Evolutionary conservation across 345 rosid species (phyloP), one percentile per base, ranked within the genome.

Genomic region (Lenwebbia sp.): DNA sequence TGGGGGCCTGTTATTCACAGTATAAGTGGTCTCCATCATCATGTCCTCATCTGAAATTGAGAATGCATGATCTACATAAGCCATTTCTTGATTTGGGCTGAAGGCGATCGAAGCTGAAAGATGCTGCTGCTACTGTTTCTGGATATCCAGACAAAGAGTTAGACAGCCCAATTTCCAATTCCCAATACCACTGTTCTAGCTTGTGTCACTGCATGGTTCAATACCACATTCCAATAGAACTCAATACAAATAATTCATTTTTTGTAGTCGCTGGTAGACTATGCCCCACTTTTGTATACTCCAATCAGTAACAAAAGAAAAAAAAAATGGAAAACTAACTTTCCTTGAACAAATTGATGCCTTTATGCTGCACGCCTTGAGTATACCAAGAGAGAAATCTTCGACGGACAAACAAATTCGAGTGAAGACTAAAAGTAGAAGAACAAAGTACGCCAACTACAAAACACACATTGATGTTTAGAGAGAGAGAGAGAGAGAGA

Each of bases 61-160:
- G 92, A 97, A 97, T 19, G 98, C 98, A 78, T 96, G 98, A 87
- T 97, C 99, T 19, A 96, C 99, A 89, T 97, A 97, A 83, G 99
- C 98, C 99, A 97, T 96, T 83, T 25, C 52, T 70, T 70, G 78
- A 33, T 70, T 70, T 70, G 47, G 78, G 40, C 4, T 0, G 1
- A 33, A 70, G 47, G 78, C 3, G 78, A 4, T 70, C 25, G 6
- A 19, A 19, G 25, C 3, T 70, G 47, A 70, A 70, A 40, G 78
- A 40, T 19, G 78, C 78, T 70, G 47, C 25, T 70, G 47, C 78
- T 70, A 23, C 17, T 70, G 78, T 33, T 70, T 70, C 78, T 70
- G 78, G 78, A 70, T 19, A 19, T 17, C 13, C 25, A 33, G 78
- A 70, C 25, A 65, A 33, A 33, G 47, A 33, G 22, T 70, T 70